Evolutionary conservation across 176 grass and related monocot species (phyloP), one percentile per base, ranked within the genome.

Genomic region (Ampelocalamus luodianensis): DNA sequence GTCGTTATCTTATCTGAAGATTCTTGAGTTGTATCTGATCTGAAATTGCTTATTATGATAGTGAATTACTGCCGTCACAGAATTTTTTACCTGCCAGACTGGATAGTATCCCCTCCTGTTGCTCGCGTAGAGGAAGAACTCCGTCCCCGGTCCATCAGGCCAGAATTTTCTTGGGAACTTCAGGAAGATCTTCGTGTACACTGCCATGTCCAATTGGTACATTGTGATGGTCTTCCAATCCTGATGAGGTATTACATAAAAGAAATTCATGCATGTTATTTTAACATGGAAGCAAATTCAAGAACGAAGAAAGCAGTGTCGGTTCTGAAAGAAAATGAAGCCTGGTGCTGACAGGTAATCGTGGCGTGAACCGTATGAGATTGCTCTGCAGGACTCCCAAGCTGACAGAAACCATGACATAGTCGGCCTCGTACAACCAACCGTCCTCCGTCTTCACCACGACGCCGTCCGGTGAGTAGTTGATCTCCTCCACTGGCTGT

Each of bases 41-140:
- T 29, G 29, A 29, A 29, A 29, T 29, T 29, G 29, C 29, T 29
- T 29, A 29, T 29, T 29, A 0, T 29, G 1, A 29, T 29, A 29
- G 29, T 29, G 29, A 29, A 29, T 29, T 29, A 29, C 29, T 29
- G 29, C 29, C 29, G 1, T 29, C 29, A 29, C 29, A 29, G 29
- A 29, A 29, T 29, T 29, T 29, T 0, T 29, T 29, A 29, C 29
- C 29, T 29, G 29, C 29, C 29, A 29, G 81, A 48, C 91, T 93
- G 69, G 66, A 53, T 92, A 94, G 73, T 92, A 91, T 32, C 92
- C 89, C 26, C 92, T 76, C 80, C 84, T 87, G 34, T 78, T 80
- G 68, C 71, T 94, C 3, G 86, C 86, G 64, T 91, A 91, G 12
- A 94, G 36, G 77, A 94, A 94, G 87, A 94, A 94, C 75, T 91